Conservation (phyloP, 768 basidiomycete genomes). For the Termitomyces sp. region DNA sequence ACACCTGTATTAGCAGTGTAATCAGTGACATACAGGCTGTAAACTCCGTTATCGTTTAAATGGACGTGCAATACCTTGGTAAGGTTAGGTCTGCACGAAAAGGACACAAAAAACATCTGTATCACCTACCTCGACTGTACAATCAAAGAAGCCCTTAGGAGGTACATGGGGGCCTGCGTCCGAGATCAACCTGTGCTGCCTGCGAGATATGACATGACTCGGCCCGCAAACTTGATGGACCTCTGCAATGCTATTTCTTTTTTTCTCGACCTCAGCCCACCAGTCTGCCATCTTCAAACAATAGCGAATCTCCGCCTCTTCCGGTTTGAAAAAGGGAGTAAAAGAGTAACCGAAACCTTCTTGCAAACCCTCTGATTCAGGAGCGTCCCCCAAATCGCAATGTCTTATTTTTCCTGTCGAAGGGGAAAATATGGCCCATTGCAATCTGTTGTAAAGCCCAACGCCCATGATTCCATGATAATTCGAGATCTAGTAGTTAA, state of each 20-base stretch:
- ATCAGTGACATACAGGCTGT: slow-evolving; percentile 59
- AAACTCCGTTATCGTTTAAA: slow-evolving; percentile 28
- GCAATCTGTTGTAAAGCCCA: slow-evolving; percentile 40
- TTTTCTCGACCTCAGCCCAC: slow-evolving; percentile 36
- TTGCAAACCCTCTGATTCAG: slow-evolving; percentile 22
- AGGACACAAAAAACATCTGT: neutral
- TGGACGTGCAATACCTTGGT: slow-evolving; percentile 44
- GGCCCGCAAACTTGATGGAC: slow-evolving; percentile 17
- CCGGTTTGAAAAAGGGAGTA: slow-evolving; percentile 40
- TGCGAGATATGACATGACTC: slow-evolving; percentile 3
- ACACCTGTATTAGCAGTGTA: slow-evolving; percentile 43
- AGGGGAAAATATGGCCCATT: slow-evolving; percentile 52
- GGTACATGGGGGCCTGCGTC: slow-evolving; percentile 39
- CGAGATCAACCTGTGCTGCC: slow-evolving; percentile 44
- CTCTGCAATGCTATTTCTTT: slow-evolving; percentile 6
- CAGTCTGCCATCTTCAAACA: slow-evolving; percentile 41
- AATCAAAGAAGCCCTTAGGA: slow-evolving; percentile 53
- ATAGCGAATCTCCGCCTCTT: slow-evolving; percentile 32
- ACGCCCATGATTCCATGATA: slow-evolving; percentile 29
- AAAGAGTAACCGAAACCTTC: slow-evolving; percentile 33
- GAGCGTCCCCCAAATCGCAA: slow-evolving; percentile 30
- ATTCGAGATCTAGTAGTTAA: slow-evolving; percentile 22
- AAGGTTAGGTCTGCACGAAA: neutral
- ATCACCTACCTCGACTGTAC: slow-evolving; percentile 50
- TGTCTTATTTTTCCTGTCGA: slow-evolving; percentile 29